phyloP scores from a whole-genome alignment of 2,329 filamentous ascomycete species.

The Nigrospora sphaerica region DNA sequence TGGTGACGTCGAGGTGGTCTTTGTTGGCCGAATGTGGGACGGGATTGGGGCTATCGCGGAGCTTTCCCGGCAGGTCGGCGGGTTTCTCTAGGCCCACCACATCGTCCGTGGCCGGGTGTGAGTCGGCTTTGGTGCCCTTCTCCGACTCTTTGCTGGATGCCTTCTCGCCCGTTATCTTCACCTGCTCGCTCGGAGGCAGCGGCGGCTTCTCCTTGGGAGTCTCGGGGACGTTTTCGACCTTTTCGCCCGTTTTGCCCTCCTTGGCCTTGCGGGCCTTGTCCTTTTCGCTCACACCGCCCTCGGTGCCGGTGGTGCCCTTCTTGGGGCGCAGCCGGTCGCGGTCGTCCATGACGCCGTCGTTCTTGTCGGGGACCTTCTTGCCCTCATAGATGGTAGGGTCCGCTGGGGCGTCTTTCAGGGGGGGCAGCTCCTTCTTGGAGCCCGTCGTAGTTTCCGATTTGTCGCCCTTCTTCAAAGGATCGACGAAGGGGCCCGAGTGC shows the following conservation, averaged over 20 bases:
- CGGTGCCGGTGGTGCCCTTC: conserved; percentile 79
- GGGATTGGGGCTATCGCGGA: conserved; percentile 66
- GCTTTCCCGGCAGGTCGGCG: conserved; percentile 68
- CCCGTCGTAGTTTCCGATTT: conserved; percentile 23
- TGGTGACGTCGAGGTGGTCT: conserved; percentile 50
- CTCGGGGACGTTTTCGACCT: conserved; percentile 67
- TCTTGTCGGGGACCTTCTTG: conserved; percentile 53
- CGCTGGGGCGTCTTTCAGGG: conserved; percentile 40
- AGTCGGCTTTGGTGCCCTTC: conserved; percentile 32
- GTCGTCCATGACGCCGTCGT: conserved; percentile 91
- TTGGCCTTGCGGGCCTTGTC: conserved; percentile 66
- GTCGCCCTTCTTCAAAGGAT: conserved; percentile 38
- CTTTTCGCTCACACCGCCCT: conserved; percentile 85
- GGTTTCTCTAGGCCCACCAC: conserved; percentile 65
- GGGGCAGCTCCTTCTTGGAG: conserved; percentile 30
- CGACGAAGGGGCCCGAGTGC: conserved; percentile 76
- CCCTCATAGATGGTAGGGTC: conserved; percentile 50
- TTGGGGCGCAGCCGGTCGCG: conserved; percentile 68
- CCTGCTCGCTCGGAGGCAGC: conserved; percentile 72
- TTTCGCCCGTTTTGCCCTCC: conserved; percentile 59
- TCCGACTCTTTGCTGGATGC: conserved; percentile 30
- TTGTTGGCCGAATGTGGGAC: conserved; percentile 60
- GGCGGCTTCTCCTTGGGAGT: conserved; percentile 81
- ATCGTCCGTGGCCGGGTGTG: conserved; percentile 26
- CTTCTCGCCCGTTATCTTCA: conserved; percentile 48